Percentiles rank a stretch among this genome's conserved stretches.
These are phyloP conservation scores for Silene latifolia DNA, from an alignment of 148 eudicot species.

Conservation along the genomic window DNA sequence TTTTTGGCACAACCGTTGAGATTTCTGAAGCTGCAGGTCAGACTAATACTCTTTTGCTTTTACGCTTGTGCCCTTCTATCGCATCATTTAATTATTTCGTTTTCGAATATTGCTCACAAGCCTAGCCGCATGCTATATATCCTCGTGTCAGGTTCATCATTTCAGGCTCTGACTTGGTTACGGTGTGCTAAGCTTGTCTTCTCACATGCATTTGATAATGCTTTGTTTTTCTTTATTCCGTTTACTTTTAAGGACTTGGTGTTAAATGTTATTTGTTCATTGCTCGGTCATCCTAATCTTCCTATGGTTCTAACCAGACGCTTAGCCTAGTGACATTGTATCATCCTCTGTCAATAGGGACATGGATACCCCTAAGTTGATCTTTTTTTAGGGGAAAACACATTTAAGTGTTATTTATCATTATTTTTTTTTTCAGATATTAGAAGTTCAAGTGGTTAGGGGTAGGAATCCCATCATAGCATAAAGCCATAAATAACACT, in stretches of 20 bases:
- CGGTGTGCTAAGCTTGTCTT: not conserved
- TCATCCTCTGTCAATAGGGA: too few species aligned
- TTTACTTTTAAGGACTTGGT: not conserved
- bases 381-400: not conserved
- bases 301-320: too few species aligned
- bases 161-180: not conserved
- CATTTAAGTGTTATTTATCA: too few species aligned
- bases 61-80: not conserved
- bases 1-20: conserved; percentile 52
- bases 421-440: too few species aligned
- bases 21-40: conserved; percentile 71
- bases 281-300: too few species aligned
- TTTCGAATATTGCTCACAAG: not conserved
- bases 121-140: not conserved
- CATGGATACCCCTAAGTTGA: not conserved
- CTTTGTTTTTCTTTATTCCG: not conserved
- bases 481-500: too few species aligned
- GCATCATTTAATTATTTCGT: not conserved
- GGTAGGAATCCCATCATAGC: too few species aligned
- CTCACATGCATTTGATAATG: not conserved
- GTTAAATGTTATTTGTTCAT: too few species aligned
- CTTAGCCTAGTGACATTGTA: too few species aligned
- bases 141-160: not conserved
- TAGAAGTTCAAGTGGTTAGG: too few species aligned
- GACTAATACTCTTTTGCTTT: conserved; percentile 3